Evolutionary conservation across 306 rosid species (phyloP).

Genomic region (Trichosanthes truncata): DNA sequence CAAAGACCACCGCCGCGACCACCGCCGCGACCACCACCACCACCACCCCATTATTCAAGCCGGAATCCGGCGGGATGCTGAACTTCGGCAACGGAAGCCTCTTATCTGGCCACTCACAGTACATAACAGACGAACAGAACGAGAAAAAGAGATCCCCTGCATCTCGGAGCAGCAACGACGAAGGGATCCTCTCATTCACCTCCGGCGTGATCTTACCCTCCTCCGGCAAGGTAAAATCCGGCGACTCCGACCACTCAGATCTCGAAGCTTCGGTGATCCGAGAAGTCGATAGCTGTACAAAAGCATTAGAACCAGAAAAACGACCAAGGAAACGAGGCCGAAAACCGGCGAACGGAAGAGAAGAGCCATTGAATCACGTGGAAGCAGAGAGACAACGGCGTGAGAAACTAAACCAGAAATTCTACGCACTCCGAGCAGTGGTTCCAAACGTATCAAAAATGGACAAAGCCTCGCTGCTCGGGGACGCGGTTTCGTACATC

Average conservation of each 20-base stretch:
- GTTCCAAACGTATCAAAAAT: slow-evolving; percentile 91
- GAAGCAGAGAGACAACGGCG: slow-evolving; percentile 92
- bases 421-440: slow-evolving; percentile 85
- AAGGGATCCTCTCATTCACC: slow-evolving; percentile 78
- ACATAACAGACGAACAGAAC: slow-evolving; percentile 26
- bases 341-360: slow-evolving; percentile 90
- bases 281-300: slow-evolving; percentile 44
- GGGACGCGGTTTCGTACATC: slow-evolving; percentile 80
- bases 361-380: slow-evolving; percentile 88
- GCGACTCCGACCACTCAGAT: slow-evolving; percentile 78
- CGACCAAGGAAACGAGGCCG: slow-evolving; percentile 76
- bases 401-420: slow-evolving; percentile 85
- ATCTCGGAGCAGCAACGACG: slow-evolving; percentile 62
- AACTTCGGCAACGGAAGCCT: slow-evolving; percentile 53
- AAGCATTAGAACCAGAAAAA: slow-evolving; percentile 67
- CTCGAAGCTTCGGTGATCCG: slow-evolving; percentile 75
- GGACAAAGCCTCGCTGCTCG: slow-evolving; percentile 93
- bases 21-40: neutral
- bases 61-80: slow-evolving; percentile 77
- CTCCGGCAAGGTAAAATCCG: slow-evolving; percentile 23
- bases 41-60: slow-evolving; percentile 31
- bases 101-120: slow-evolving; percentile 42
- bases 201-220: slow-evolving; percentile 44
- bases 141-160: slow-evolving; percentile 58
- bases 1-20: slow-evolving; percentile 17